Base-by-base conservation (phyloP, 106 monocot species). In the Apostasia shenzhenica region DNA sequence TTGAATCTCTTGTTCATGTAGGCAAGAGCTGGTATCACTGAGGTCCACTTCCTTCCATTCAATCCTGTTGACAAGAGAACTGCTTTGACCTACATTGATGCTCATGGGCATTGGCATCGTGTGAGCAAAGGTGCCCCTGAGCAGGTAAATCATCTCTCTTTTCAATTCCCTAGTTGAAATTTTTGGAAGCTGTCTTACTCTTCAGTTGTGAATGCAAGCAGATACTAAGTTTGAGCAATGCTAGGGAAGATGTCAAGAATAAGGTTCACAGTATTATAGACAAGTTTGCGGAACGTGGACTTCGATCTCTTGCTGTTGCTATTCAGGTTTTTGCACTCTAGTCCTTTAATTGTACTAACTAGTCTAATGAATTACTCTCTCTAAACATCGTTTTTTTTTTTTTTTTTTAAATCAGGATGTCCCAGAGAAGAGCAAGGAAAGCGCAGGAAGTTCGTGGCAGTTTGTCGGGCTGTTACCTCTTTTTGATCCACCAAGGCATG, bases 401-500 rank as follows among this genome's bases (percentile, higher is more conserved):
- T 60, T 54, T 66, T 12, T n/a, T 53, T 40, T 37, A 45, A 48
- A 5, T 2, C 85, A 92, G 85, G 88, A 83, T 79, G 92, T 92
- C 47, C 92, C 92, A 6, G 92, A 92, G 69, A 88, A 70, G 76
- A 70, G 41, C 59, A 92, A 88, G 78, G 92, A 92, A 7, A 83
- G 92, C 59, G 49, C 85, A 5, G 91, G 91, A 2, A 73, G 75
- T 1, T 88, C 91, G 8, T 92, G 91, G 91, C 80, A 92, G 69
- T 88, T 92, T 74, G 88, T 92, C 41, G 91, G 85, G 2, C 48
- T 92, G 55, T 72, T 88, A 64, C 88, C 91, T 63, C 81, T 92
- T 1, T 85, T 92, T 72, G 88, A 92, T 67, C 92, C 85, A 14
- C 92, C 85, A 2, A 82, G 92, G 59, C 91, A 87, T 68, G 91